Conservation (phyloP, 768 basidiomycete species). For the Xanthoconium purpureum region DNA sequence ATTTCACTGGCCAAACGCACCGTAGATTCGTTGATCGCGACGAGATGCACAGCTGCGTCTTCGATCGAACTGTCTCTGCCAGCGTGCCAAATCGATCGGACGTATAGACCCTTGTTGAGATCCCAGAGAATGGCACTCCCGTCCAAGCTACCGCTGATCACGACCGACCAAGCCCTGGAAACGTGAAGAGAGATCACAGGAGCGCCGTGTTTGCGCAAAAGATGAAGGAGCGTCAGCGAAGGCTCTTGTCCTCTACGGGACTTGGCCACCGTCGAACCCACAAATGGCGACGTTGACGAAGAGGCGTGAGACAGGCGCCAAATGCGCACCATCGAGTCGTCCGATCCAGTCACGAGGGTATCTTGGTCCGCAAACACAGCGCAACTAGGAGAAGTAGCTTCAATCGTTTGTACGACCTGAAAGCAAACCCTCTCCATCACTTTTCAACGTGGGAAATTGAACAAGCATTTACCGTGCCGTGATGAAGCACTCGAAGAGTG, state of each 20-base stretch:
- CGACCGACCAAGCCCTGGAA: conserved; percentile 78
- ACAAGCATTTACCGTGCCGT: conserved; percentile 49
- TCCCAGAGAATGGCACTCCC: conserved; percentile 90
- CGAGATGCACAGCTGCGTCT: conserved; percentile 53
- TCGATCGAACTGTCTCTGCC: conserved; percentile 22
- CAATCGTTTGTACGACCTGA: conserved; percentile 73
- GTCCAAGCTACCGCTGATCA: conserved; percentile 81
- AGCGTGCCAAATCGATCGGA: conserved; percentile 75
- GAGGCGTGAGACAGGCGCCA: conserved; percentile 59
- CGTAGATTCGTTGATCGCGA: conserved; percentile 82
- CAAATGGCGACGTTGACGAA: conserved; percentile 17
- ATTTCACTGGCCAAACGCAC: conserved; percentile 41
- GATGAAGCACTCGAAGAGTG: conserved; percentile 60
- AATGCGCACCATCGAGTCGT: conserved; percentile 76
- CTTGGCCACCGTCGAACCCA: conserved; percentile 16
- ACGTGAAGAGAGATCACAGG: conserved; percentile 66
- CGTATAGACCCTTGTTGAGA: conserved; percentile 77
- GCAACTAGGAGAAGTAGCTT: conserved; percentile 68
- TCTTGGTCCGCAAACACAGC: conserved; percentile 74
- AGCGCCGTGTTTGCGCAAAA: conserved; percentile 78
- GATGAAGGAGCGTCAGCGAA: conserved; percentile 52
- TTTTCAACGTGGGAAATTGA: not conserved
- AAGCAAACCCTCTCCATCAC: conserved; percentile 7
- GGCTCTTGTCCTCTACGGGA: conserved; percentile 24
- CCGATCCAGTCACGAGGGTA: conserved; percentile 76